A percentile compares a stretch with the other conserved stretches of the same genome.
These are phyloP conservation scores for Neurospora crassa DNA, from an alignment of 2,329 filamentous ascomycete genomes.

Conservation along the genomic window DNA sequence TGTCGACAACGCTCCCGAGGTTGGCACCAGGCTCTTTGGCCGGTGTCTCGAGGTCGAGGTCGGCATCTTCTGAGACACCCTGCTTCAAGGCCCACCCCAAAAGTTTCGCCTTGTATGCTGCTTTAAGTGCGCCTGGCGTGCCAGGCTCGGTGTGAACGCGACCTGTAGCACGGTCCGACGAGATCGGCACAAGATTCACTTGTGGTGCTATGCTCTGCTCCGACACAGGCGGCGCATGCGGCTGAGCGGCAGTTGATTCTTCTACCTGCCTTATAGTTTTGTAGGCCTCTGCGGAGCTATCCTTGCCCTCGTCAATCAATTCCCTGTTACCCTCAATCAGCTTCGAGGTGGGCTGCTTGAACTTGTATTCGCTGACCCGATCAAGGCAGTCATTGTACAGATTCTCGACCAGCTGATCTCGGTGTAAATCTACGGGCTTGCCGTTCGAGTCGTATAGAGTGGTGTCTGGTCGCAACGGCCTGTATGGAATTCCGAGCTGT, in stretches of 20 bases:
- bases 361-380: conserved; percentile 81
- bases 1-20: conserved; percentile 82
- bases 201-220: conserved; percentile 44
- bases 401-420: conserved; percentile 78
- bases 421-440: conserved; percentile 63
- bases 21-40: conserved; percentile 59
- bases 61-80: conserved; percentile 51
- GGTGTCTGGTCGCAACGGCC: conserved; percentile 68
- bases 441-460: conserved; percentile 84
- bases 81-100: conserved; percentile 76
- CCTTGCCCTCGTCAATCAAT: conserved; percentile 72
- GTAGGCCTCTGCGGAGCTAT: conserved; percentile 59
- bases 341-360: conserved; percentile 59
- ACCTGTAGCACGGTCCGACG: conserved; percentile 61
- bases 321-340: conserved; percentile 75
- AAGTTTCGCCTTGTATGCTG: conserved; percentile 63
- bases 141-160: conserved; percentile 63
- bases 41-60: conserved; percentile 60
- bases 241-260: conserved; percentile 55
- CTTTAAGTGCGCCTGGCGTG: conserved; percentile 58
- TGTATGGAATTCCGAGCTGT: conserved; percentile 80
- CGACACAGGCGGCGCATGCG: conserved; percentile 41
- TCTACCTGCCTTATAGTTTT: conserved; percentile 67
- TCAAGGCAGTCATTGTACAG: conserved; percentile 94
- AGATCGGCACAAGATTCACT: conserved; percentile 51